A percentile compares a stretch with the other conserved stretches of the same genome.
Evolutionary conservation across 345 rosid species (phyloP).

Genomic region (Citrus inodora): DNA sequence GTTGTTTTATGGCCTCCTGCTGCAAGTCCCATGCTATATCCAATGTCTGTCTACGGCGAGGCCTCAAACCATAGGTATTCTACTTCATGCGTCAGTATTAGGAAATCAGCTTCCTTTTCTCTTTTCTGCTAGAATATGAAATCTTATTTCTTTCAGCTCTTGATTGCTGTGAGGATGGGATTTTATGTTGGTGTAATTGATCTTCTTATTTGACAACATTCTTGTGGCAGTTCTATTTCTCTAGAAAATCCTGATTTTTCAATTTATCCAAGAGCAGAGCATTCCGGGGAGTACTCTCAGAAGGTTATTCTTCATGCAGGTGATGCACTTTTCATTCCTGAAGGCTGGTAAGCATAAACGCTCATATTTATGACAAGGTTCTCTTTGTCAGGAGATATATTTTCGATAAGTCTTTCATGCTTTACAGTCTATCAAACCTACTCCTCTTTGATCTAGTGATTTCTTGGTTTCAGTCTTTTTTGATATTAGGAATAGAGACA

Average conservation of each 20-base stretch:
- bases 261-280: conserved; percentile 66
- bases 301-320: conserved; percentile 70
- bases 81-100: conserved; percentile 7
- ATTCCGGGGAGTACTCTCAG: conserved; percentile 50
- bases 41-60: conserved; percentile 85
- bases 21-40: conserved; percentile 77
- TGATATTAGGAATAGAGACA: not conserved
- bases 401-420: not conserved
- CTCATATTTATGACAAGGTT: conserved; percentile 9
- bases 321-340: conserved; percentile 97
- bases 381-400: not conserved
- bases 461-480: not conserved
- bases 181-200: not conserved
- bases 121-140: not conserved
- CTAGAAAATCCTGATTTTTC: conserved; percentile 65
- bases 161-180: not conserved
- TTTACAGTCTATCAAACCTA: not conserved
- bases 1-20: conserved; percentile 93
- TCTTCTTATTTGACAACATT: conserved; percentile 8
- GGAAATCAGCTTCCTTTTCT: conserved; percentile 7
- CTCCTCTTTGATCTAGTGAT: not conserved
- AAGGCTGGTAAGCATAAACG: conserved; percentile 80
- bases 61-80: conserved; percentile 91
- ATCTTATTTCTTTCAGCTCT: not conserved
- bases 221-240: conserved; percentile 57